phyloP scores from a whole-genome alignment of 2,329 filamentous ascomycete species.

The Colletotrichum sp. region DNA sequence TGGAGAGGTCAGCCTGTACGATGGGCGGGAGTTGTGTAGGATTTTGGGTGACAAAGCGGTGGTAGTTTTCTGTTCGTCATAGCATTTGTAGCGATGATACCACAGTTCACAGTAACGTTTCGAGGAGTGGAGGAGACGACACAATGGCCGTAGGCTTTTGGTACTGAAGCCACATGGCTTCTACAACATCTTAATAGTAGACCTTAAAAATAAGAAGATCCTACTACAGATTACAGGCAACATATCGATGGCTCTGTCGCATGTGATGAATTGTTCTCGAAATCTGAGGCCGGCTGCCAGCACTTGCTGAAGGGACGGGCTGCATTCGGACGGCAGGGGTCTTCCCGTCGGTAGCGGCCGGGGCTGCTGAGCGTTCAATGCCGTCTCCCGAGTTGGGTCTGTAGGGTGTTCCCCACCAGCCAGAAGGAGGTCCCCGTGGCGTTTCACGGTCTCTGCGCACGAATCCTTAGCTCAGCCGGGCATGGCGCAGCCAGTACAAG shows the following conservation, averaged over 20 bases:
- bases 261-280: neutral
- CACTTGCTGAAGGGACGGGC: neutral
- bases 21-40: neutral
- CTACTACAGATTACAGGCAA: neutral
- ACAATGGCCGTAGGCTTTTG: neutral
- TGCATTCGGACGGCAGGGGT: constrained; percentile 17
- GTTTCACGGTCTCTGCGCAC: constrained; percentile 14
- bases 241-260: neutral
- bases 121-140: neutral
- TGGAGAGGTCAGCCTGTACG: neutral
- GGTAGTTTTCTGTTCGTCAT: constrained; percentile 19
- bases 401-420: constrained; percentile 1
- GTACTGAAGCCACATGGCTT: neutral
- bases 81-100: constrained; percentile 24
- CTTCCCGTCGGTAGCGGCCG: neutral
- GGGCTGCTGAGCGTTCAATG: neutral
- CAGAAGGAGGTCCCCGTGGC: neutral
- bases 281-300: neutral
- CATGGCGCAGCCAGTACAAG: neutral
- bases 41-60: neutral
- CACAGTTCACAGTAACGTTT: constrained; percentile 10
- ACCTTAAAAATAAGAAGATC: neutral
- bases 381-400: neutral
- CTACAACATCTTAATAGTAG: neutral
- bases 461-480: constrained; percentile 7